Percentiles rank a stretch among this genome's conserved stretches.
These are phyloP conservation scores for Penicillium crustosum DNA, from an alignment of 2,329 filamentous ascomycete genomes.

Conservation along the genomic window DNA sequence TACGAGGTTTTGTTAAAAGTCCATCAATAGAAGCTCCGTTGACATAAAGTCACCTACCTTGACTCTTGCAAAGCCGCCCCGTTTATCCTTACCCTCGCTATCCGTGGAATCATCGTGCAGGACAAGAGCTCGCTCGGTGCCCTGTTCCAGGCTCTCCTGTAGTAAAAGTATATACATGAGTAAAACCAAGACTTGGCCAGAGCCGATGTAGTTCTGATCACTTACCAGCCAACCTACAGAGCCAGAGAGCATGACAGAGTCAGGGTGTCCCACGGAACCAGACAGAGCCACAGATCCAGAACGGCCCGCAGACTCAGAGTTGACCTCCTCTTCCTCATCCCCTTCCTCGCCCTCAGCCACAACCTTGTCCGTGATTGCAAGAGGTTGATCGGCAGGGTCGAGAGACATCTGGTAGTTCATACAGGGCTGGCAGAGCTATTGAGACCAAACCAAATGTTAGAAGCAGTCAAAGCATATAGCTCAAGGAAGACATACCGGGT, in stretches of 20 bases:
- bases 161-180: not conserved
- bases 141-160: not conserved
- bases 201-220: not conserved
- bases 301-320: not conserved
- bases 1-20: not conserved
- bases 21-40: not conserved
- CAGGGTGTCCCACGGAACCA: not conserved
- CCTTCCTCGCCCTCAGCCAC: not conserved
- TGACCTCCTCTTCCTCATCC: not conserved
- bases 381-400: not conserved
- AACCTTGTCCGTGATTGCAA: not conserved
- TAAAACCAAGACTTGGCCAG: not conserved
- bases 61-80: not conserved
- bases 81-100: not conserved
- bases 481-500: not conserved
- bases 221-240: not conserved
- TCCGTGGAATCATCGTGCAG: not conserved
- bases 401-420: constrained; percentile 15
- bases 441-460: not conserved
- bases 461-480: too few species aligned
- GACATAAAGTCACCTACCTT: not conserved
- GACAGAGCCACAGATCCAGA: not conserved
- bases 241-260: not conserved
- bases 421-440: constrained; percentile 8
- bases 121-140: not conserved